Conservation (phyloP, 108 stramenopile genomes). For the Thalassiosira profunda region DNA sequence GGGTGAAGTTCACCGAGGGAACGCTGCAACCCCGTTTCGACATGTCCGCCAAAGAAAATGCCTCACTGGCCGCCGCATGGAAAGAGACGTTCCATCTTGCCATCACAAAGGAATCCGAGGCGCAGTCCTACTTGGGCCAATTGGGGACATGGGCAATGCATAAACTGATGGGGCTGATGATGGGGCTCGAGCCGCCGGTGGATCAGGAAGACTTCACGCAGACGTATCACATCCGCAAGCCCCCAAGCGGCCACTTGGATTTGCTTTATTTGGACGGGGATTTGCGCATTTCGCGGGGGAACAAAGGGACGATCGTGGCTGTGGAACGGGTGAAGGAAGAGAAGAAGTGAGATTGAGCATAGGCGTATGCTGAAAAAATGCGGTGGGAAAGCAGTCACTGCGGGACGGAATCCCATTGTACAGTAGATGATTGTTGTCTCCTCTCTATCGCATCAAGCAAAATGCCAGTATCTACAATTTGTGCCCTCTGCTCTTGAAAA, state of each 20-base stretch:
- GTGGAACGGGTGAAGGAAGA: conserved; percentile 33
- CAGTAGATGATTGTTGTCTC: too few species aligned
- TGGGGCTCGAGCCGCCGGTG: conserved; percentile 52
- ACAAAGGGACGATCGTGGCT: conserved; percentile 58
- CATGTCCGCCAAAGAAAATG: conserved; percentile 10
- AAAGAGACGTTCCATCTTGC: conserved; percentile 41
- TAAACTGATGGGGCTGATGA: conserved; percentile 44
- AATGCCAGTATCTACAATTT: too few species aligned
- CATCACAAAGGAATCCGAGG: conserved; percentile 26
- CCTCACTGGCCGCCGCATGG: conserved; percentile 30
- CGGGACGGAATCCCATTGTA: too few species aligned
- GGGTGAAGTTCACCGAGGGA: conserved; percentile 45
- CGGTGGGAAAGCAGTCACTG: too few species aligned
- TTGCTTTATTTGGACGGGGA: conserved; percentile 67
- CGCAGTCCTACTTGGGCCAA: conserved; percentile 30
- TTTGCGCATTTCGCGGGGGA: conserved; percentile 61
- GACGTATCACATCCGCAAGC: conserved; percentile 47
- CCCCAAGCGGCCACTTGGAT: conserved; percentile 53
- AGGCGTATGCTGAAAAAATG: too few species aligned
- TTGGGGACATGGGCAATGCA: conserved; percentile 10
- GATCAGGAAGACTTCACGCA: conserved; percentile 13
- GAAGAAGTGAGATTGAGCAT: too few species aligned
- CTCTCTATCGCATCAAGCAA: too few species aligned
- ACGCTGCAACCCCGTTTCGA: conserved; percentile 33
- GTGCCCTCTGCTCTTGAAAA: too few species aligned